Evolutionary conservation across 768 basidiomycete species (phyloP).

Genomic region (Mrakia blollopis): DNA sequence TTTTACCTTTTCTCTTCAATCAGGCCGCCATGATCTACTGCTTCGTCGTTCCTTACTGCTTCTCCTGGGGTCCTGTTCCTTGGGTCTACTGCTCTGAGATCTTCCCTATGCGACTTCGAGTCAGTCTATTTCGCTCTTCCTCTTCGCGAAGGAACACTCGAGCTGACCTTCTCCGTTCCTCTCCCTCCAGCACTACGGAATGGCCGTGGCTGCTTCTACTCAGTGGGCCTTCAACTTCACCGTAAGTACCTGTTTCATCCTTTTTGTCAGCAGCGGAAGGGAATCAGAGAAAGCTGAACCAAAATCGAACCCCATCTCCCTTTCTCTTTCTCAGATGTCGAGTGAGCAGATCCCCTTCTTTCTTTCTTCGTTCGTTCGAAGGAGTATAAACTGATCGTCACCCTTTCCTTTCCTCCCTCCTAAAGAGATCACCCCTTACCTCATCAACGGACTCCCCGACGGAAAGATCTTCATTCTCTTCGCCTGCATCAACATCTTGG

Average conservation of each 20-base stretch:
- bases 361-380: too few relatives aligned
- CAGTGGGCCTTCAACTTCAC: constrained; percentile 29
- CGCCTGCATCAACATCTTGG: not conserved
- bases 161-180: not conserved
- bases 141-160: too few relatives aligned
- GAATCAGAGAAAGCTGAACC: too few relatives aligned
- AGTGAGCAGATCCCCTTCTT: too few relatives aligned
- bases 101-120: constrained; percentile 22
- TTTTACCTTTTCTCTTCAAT: not conserved
- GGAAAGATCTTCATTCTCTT: constrained; percentile 17
- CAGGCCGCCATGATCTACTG: constrained; percentile 23
- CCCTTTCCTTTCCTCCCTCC: not conserved
- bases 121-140: too few relatives aligned
- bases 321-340: too few relatives aligned
- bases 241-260: not conserved
- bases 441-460: constrained; percentile 16
- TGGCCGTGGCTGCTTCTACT: constrained; percentile 20
- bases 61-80: constrained; percentile 28
- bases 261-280: not conserved
- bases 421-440: constrained; percentile 22
- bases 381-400: too few relatives aligned
- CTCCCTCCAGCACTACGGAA: constrained; percentile 6
- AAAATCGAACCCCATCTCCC: too few relatives aligned
- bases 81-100: constrained; percentile 30
- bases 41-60: constrained; percentile 32